These are phyloP conservation scores for Quercus dentata DNA, from an alignment of 306 rosid genomes.

Conservation along the genomic window DNA sequence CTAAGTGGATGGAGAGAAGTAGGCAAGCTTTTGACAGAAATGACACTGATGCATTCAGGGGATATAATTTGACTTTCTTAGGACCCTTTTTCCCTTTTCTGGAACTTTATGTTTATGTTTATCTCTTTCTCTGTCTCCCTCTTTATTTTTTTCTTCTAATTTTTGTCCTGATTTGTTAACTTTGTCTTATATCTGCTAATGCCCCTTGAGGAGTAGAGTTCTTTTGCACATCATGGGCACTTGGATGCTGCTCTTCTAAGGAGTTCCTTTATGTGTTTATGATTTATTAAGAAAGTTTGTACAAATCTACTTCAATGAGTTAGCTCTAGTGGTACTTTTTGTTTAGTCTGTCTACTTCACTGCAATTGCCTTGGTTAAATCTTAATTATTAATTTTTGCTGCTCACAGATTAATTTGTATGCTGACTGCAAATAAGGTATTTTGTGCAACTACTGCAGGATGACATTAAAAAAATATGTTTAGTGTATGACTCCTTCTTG, in stretches of 20 bases:
- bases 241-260: neutral
- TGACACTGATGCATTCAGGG: neutral
- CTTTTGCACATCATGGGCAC: neutral
- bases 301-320: neutral
- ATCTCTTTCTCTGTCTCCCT: no score
- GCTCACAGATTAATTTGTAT: constrained; percentile 17
- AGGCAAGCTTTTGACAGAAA: neutral
- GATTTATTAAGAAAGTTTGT: neutral
- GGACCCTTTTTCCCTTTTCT: neutral
- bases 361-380: neutral
- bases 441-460: constrained; percentile 53
- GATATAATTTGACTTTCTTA: neutral
- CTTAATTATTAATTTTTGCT: neutral
- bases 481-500: constrained; percentile 68
- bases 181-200: neutral
- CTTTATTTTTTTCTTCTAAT: neutral
- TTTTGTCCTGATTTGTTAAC: neutral
- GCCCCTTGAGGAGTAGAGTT: neutral
- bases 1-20: neutral
- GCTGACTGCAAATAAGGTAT: constrained; percentile 11
- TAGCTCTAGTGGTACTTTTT: neutral
- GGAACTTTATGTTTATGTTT: no score
- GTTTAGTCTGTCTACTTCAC: constrained; percentile 12
- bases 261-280: neutral
- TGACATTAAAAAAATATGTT: constrained; percentile 47